Base-by-base conservation (phyloP, 257 asterid species). In the Prunella vulgaris region DNA sequence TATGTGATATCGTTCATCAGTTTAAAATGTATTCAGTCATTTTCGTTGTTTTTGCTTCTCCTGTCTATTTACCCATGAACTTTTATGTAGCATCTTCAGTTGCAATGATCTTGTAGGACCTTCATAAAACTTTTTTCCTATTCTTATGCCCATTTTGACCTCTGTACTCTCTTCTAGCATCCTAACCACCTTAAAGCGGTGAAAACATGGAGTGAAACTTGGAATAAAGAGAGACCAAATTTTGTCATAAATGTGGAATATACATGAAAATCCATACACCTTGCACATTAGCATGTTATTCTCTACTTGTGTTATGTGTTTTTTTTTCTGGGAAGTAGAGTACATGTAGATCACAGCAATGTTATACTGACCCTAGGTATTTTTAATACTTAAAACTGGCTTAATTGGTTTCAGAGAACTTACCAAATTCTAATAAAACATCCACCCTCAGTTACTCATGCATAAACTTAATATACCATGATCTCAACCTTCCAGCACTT, bases 361-460 rank as follows among this genome's bases (percentile, higher is more conserved):
- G 35, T 71, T 22, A 48, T 22, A 51, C 64, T 22, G 65, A 51
- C 35, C 60, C 28, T 40, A n/a, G 37, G 64, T 37, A 18, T 1
- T n/a, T 61, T 22, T 33, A n/a, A n/a, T 51, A 69, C 22, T 61
- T 40, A 53, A 13, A 53, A 44, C 48, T 28, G 35, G 69, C 22
- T 65, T 53, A 33, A 59, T 38, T 57, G 65, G 60, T 68, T 64
- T 69, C 30, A 20, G 62, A 30, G 46, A 25, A 64, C 63, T 63
- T 46, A 69, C 22, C 25, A 9, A 64, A 64, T 21, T 61, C 37
- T 35, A 17, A 25, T 69, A 24, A 24, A 7, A n/a, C 4, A 10
- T 40, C 32, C 58, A 51, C 52, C 61, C 27, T 59, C 57, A 67
- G 27, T 21, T 20, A 46, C 37, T 58, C 22, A 42, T 44, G 63